Conservation (phyloP, 768 basidiomycete species). For the Agrocybe pediades region DNA sequence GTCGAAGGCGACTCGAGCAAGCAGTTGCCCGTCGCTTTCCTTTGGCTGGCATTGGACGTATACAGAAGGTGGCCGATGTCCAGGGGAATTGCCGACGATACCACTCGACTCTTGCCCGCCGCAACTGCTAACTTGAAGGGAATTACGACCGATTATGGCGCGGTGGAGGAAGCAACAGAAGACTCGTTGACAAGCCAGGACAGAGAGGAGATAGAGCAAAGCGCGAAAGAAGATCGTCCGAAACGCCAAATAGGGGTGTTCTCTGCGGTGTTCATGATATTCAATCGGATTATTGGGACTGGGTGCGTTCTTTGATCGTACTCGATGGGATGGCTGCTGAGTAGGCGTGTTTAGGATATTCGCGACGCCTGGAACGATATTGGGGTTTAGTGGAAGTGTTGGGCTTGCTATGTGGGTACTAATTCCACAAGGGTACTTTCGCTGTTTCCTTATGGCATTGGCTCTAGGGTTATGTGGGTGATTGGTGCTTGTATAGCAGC, state of each 20-base stretch:
- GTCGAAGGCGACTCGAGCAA: no score
- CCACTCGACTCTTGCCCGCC: no score
- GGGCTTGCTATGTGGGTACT: slow-evolving; percentile 39
- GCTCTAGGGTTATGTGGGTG: slow-evolving; percentile 41
- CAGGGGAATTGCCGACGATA: no score
- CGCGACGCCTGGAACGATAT: slow-evolving; percentile 42
- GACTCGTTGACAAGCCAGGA: no score
- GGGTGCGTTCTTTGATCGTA: slow-evolving; percentile 28
- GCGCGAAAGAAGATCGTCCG: not conserved
- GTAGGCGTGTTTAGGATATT: slow-evolving; percentile 29
- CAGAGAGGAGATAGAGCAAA: no score
- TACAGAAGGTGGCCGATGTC: no score
- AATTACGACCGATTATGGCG: no score
- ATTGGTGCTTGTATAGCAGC: slow-evolving; percentile 41
- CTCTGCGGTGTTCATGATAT: slow-evolving; percentile 42
- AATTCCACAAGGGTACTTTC: no score
- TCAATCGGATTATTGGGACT: slow-evolving; percentile 46
- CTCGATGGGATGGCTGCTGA: not conserved
- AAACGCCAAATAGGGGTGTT: slow-evolving; percentile 21
- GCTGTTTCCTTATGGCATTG: not conserved
- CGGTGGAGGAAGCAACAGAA: no score
- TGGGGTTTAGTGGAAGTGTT: slow-evolving; percentile 40
- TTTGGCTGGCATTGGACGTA: no score
- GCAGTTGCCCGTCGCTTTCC: no score
- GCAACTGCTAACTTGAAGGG: no score